These are phyloP conservation scores for Quercus lobata DNA, from an alignment of 331 rosid species.

Conservation along the genomic window DNA sequence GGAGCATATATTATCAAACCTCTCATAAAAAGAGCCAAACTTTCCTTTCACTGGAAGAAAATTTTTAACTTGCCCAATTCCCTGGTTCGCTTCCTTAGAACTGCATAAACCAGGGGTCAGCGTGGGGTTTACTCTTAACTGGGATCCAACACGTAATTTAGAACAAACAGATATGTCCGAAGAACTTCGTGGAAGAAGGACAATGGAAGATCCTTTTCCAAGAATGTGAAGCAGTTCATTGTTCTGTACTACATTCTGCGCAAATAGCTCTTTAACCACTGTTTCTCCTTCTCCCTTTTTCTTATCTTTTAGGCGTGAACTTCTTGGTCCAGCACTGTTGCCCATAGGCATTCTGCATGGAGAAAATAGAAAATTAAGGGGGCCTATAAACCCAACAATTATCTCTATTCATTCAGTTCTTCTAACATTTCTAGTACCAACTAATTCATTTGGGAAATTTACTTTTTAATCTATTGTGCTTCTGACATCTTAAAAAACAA, in stretches of 20 bases:
- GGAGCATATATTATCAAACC: slow-evolving; percentile 28
- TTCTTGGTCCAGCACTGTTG: slow-evolving; percentile 62
- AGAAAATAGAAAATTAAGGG: slow-evolving; percentile 30
- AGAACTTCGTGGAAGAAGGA: slow-evolving; percentile 81
- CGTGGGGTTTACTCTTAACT: slow-evolving; percentile 40
- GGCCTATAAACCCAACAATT: slow-evolving; percentile 8
- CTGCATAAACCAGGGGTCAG: slow-evolving; percentile 36
- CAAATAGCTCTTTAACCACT: slow-evolving; percentile 76
- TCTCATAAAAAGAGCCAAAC: slow-evolving; percentile 42
- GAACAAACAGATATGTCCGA: slow-evolving; percentile 72
- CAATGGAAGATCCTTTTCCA: slow-evolving; percentile 64
- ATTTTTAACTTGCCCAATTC: slow-evolving; percentile 42
- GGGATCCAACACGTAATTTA: slow-evolving; percentile 71
- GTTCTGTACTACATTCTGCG: slow-evolving; percentile 55
- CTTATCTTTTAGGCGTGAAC: slow-evolving; percentile 90
- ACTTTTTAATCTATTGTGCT: not conserved
- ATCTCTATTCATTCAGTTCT: too few relatives aligned
- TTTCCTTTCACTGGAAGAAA: slow-evolving; percentile 48
- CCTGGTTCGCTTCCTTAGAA: slow-evolving; percentile 42
- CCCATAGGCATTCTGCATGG: slow-evolving; percentile 51
- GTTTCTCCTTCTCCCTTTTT: slow-evolving; percentile 87
- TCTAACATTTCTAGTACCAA: too few relatives aligned
- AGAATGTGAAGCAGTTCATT: slow-evolving; percentile 72
- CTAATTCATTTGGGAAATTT: not conserved
- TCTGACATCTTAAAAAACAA: not conserved